Evolutionary conservation across 2,329 filamentous ascomycete genomes (phyloP).

Genomic region (Neonectria neomacrospora): DNA sequence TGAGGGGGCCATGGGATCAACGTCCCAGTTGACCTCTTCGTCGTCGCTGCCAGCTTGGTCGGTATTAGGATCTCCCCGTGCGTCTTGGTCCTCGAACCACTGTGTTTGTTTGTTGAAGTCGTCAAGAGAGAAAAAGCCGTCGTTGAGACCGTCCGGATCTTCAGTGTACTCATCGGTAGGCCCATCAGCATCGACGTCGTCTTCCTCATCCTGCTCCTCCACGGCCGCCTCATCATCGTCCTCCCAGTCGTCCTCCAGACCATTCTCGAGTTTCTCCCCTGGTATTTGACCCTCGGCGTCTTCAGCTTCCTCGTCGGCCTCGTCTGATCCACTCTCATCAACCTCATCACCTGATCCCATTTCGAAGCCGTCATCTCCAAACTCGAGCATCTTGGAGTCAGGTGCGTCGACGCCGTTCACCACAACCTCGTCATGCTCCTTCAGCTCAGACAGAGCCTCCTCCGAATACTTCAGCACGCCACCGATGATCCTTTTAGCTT

Average conservation of each 20-base stretch:
- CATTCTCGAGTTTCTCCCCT: conserved; percentile 39
- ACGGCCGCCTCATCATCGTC: conserved; percentile 53
- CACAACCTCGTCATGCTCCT: conserved; percentile 60
- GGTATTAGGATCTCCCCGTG: conserved; percentile 77
- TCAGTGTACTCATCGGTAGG: conserved; percentile 60
- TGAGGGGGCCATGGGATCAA: conserved; percentile 71
- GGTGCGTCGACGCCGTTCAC: conserved; percentile 46
- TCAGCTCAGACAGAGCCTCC: conserved; percentile 59
- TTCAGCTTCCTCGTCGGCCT: conserved; percentile 40
- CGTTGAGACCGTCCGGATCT: conserved; percentile 87
- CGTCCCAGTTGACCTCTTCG: conserved; percentile 88
- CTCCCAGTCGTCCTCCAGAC: conserved; percentile 49
- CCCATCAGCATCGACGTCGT: conserved; percentile 55
- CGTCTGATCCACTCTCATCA: conserved; percentile 42
- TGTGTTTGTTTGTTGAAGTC: conserved; percentile 96
- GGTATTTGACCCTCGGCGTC: conserved; percentile 41
- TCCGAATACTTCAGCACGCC: conserved; percentile 63
- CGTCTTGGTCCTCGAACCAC: conserved; percentile 87
- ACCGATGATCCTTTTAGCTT: conserved; percentile 83
- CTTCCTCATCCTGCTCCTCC: conserved; percentile 50
- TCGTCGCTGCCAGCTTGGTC: conserved; percentile 83
- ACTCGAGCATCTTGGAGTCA: conserved; percentile 40
- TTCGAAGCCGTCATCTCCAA: conserved; percentile 47
- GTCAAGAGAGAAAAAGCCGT: conserved; percentile 98
- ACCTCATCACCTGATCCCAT: conserved; percentile 46